A percentile compares a stretch with the other conserved stretches of the same genome.
Evolutionary conservation across 805 yeast genomes (phyloP).

Genomic region (Yarrowia keelungensis): DNA sequence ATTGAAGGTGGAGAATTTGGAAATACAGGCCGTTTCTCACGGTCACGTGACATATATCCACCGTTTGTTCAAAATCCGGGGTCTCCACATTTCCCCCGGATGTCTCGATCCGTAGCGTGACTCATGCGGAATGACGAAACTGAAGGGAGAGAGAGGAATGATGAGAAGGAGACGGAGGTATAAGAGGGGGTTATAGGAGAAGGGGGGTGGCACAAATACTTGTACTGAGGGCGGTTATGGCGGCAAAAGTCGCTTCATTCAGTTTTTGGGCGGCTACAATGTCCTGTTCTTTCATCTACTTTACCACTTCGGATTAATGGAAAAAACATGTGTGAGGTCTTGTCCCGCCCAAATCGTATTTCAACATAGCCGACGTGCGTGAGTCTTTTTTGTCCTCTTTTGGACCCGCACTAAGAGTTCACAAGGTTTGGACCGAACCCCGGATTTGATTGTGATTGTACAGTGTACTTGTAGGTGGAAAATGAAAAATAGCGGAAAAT

Average conservation of each 20-base stretch:
- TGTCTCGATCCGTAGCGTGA: constrained; percentile 33
- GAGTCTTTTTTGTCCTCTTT: constrained; percentile 1
- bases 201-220: too few relatives aligned
- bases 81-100: constrained; percentile 30
- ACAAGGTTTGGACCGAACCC: constrained; percentile 6
- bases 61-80: neutral
- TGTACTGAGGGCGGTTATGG: neutral
- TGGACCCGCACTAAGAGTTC: neutral
- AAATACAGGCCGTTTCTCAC: too few relatives aligned
- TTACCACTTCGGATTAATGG: constrained; percentile 4
- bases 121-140: constrained; percentile 24
- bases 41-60: neutral
- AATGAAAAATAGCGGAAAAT: too few relatives aligned
- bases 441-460: constrained; percentile 3
- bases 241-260: neutral
- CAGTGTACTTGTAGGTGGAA: too few relatives aligned
- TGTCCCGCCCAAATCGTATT: too few relatives aligned
- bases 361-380: neutral
- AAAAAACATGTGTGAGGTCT: neutral
- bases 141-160: neutral
- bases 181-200: neutral
- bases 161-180: neutral
- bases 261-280: too few relatives aligned
- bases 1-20: too few relatives aligned
- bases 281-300: neutral